Evolutionary conservation across 1,284 basidiomycete genomes (phyloP).

Genomic region (Tilletia setariae): DNA sequence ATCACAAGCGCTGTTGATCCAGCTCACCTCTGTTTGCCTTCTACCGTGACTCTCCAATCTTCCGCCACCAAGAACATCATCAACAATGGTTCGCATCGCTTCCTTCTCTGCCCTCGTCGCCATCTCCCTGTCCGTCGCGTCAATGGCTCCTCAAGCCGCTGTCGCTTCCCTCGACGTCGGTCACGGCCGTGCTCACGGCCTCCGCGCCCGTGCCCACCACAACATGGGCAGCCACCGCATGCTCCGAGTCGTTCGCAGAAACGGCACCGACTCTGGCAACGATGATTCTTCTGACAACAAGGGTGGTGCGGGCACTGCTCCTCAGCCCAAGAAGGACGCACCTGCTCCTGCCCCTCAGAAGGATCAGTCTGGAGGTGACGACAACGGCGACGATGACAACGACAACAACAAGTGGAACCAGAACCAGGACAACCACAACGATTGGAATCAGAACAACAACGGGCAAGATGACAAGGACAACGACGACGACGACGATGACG

Average conservation of each 20-base stretch:
- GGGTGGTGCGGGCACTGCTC: background rate
- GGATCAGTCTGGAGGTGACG: background rate
- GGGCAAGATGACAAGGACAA: background rate
- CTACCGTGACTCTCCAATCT: background rate
- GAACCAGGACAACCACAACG: constrained; percentile 1
- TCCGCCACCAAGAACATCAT: background rate
- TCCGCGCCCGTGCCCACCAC: constrained; percentile 11
- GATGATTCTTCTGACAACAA: background rate
- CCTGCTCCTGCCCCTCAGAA: constrained; percentile 12
- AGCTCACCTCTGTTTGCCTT: background rate
- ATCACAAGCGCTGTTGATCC: constrained; percentile 11
- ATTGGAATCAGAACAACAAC: background rate
- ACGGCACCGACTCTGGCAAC: background rate
- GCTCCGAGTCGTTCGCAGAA: constrained; percentile 10
- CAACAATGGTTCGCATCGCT: constrained; percentile 11
- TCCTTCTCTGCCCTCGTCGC: constrained; percentile 3
- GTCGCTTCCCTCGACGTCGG: background rate
- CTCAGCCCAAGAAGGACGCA: constrained; percentile 12
- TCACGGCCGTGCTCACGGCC: constrained; percentile 2
- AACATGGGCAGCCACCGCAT: constrained; percentile 15
- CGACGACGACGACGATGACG: constrained; percentile 2
- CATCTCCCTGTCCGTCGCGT: background rate
- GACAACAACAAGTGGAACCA: constrained; percentile 7
- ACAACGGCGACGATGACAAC: background rate
- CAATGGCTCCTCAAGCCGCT: background rate